These are phyloP conservation scores for Gnomoniopsis smithogilvyi DNA, from an alignment of 2,329 filamentous ascomycete genomes.

Conservation along the genomic window DNA sequence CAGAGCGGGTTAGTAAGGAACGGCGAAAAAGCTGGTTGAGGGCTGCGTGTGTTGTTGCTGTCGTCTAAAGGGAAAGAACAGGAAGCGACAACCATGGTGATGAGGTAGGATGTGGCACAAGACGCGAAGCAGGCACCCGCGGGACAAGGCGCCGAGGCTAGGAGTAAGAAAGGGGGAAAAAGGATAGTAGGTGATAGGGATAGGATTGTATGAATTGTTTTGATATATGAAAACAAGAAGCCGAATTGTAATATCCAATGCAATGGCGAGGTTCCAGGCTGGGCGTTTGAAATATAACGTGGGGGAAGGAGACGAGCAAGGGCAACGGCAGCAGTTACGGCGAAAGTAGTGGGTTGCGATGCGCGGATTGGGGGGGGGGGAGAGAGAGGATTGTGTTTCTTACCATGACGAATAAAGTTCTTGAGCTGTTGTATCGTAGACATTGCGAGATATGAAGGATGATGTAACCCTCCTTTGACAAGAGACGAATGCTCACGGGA, in stretches of 20 bases:
- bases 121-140: not conserved
- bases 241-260: no score
- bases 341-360: not conserved
- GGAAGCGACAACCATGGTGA: not conserved
- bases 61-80: not conserved
- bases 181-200: not conserved
- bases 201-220: not conserved
- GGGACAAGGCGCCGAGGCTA: not conserved
- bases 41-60: not conserved
- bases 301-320: not conserved
- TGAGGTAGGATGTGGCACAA: not conserved
- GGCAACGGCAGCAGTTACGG: not conserved
- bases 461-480: conserved; percentile 7
- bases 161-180: not conserved
- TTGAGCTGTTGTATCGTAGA: conserved; percentile 91
- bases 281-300: no score
- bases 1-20: conserved; percentile 27
- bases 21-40: not conserved
- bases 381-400: conserved; percentile 1
- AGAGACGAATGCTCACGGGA: not conserved
- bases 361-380: conserved; percentile 2
- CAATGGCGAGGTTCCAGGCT: no score
- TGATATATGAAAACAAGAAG: no score
- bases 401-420: conserved; percentile 94
- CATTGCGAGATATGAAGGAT: conserved; percentile 37